phyloP scores from a whole-genome alignment of 2,329 filamentous ascomycete genomes.

The Byssothecium circinans region DNA sequence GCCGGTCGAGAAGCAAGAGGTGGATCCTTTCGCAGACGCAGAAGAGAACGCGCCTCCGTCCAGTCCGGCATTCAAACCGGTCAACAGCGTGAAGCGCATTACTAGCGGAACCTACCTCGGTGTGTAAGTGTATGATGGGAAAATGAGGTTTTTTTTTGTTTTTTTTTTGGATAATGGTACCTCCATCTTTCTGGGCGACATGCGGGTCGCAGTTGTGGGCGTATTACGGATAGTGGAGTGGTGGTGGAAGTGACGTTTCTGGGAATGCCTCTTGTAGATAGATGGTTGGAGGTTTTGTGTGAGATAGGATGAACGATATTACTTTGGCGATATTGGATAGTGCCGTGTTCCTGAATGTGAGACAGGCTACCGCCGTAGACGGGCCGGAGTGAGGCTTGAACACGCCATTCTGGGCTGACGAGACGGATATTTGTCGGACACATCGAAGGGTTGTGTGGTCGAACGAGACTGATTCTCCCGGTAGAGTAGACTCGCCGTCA shows the following conservation, averaged over 20 bases:
- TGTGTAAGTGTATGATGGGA: slow-evolving; percentile 21
- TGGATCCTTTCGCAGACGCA: slow-evolving; percentile 73
- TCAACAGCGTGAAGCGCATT: slow-evolving; percentile 40
- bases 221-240: background rate
- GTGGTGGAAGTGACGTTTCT: background rate
- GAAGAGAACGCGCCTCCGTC: slow-evolving; percentile 39
- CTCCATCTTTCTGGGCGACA: too few species aligned
- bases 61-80: slow-evolving; percentile 37
- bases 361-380: background rate
- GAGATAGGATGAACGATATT: background rate
- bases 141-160: background rate
- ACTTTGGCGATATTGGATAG: background rate
- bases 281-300: background rate
- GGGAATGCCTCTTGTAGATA: slow-evolving; percentile 1
- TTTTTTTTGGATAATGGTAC: background rate
- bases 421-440: too few species aligned
- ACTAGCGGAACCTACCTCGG: slow-evolving; percentile 43
- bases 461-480: too few species aligned
- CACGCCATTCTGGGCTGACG: too few species aligned
- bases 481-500: too few species aligned
- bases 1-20: slow-evolving; percentile 47
- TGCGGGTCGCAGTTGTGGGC: too few species aligned
- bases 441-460: too few species aligned
- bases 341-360: background rate
- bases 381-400: background rate